A percentile compares a stretch with the other conserved stretches of the same genome.
These are phyloP conservation scores for Pterocarpus santalinus DNA, from an alignment of 306 rosid species.

Conservation along the genomic window DNA sequence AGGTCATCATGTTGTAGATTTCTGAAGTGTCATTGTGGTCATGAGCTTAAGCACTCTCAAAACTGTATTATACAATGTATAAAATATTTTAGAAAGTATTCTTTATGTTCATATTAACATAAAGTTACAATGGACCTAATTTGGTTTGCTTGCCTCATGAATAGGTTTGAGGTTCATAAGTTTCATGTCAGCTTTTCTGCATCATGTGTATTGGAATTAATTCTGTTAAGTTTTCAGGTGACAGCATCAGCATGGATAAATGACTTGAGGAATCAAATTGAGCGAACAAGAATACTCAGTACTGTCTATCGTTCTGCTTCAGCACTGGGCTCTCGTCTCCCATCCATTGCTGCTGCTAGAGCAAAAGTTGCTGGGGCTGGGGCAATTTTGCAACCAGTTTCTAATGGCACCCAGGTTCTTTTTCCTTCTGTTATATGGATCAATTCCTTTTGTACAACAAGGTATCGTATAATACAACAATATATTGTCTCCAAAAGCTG, in stretches of 20 bases:
- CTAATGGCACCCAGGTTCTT: constrained; percentile 89
- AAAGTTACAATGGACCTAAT: constrained; percentile 20
- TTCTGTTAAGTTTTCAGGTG: constrained; percentile 62
- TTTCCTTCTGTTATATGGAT: constrained; percentile 20
- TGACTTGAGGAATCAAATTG: constrained; percentile 94
- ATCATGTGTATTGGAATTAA: constrained; percentile 9
- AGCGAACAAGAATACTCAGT: constrained; percentile 90
- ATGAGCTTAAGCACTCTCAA: neutral
- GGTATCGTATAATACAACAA: neutral
- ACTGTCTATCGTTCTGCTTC: constrained; percentile 97
- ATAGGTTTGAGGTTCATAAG: constrained; percentile 16
- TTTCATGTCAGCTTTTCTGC: constrained; percentile 17
- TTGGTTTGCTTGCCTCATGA: constrained; percentile 17
- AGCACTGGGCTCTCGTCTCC: constrained; percentile 96
- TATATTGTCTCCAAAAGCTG: constrained; percentile 23
- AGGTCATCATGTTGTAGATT: neutral
- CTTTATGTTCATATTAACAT: constrained; percentile 1
- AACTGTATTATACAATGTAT: neutral
- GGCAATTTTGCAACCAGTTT: constrained; percentile 92
- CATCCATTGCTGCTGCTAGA: constrained; percentile 91
- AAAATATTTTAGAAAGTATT: neutral
- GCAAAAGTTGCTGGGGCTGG: constrained; percentile 97
- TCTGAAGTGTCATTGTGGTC: neutral
- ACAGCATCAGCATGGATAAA: constrained; percentile 98
- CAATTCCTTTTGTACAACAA: neutral